Evolutionary conservation across 345 rosid species (phyloP).

Genomic region (Aurinia saxatilis): DNA sequence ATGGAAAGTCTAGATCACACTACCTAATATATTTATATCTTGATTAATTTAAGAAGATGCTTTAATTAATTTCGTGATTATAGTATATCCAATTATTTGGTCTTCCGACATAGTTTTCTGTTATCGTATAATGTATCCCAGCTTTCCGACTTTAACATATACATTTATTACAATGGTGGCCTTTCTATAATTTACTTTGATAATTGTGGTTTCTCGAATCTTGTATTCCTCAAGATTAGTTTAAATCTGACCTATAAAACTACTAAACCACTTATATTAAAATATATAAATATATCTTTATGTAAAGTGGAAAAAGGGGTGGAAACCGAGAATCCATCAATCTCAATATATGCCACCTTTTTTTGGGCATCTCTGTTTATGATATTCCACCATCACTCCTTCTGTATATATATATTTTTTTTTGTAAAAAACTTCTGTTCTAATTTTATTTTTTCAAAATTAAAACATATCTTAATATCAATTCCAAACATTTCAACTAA

Average conservation of each 20-base stretch:
- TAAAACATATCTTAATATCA: no score
- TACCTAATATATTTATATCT: slow-evolving; percentile 6
- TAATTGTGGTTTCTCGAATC: neutral
- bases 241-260: neutral
- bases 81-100: slow-evolving; percentile 2
- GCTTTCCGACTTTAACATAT: no score
- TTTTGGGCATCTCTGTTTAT: slow-evolving; percentile 29
- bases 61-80: neutral
- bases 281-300: neutral
- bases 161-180: no score
- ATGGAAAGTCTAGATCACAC: slow-evolving; percentile 15
- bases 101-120: slow-evolving; percentile 7
- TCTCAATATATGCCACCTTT: slow-evolving; percentile 24
- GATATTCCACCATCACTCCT: slow-evolving; percentile 17
- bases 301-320: neutral
- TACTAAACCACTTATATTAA: neutral
- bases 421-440: no score
- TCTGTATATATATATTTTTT: no score
- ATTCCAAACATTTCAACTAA: no score
- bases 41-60: slow-evolving; percentile 11
- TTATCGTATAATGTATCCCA: neutral
- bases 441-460: no score
- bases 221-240: neutral
- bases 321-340: slow-evolving; percentile 30
- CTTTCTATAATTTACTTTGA: no score